Evolutionary conservation across 2,329 filamentous ascomycete species (phyloP), one percentile per base, ranked within the genome.

Genomic region (Talaromyces albobiverticillius): DNA sequence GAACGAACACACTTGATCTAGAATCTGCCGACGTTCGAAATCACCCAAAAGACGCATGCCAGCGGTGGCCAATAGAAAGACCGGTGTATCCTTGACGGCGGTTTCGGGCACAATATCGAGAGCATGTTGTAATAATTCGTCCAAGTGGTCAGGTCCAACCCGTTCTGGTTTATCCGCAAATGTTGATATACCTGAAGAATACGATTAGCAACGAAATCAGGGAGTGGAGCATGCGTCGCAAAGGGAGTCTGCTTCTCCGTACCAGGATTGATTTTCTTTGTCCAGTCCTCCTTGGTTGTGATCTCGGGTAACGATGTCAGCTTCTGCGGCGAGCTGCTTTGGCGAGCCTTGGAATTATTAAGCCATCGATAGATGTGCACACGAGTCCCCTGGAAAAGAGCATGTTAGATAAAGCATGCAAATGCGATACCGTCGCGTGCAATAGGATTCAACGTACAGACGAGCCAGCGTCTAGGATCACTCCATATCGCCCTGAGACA

Each of bases 401-500:
- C 25, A 26, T 16, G 16, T 29, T 50, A n/a, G 38, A 36, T 22
- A 47, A 40, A 41, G 46, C 8, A 32, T 36, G 11, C 23, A 22
- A 20, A 22, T 23, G 25, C 10, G 26, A 29, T 3, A 8, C 40
- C 1, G 4, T 14, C n/a, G 26, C 16, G 51, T 67, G 60, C 56
- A 31, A 26, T 36, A 38, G 16, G 6, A 48, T 14, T 42, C 13
- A 31, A 71, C 77, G 60, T 74, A 83, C 82, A 66, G 94, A 97
- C 72, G 94, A 97, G 63, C 94, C 94, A 70, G 94, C 94, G 81
- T 99, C 94, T 67, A 99, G 83, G 69, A 99, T 92, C 65, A 97
- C 89, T 69, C 92, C 94, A 80, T 95, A 96, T 76, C 79, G 77
- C 79, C 80, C 80, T 82, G 57, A 41, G 57, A 22, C 31, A 42